Base-by-base conservation (phyloP, 2,329 filamentous ascomycete species). In the Colletotrichum graminicola region DNA sequence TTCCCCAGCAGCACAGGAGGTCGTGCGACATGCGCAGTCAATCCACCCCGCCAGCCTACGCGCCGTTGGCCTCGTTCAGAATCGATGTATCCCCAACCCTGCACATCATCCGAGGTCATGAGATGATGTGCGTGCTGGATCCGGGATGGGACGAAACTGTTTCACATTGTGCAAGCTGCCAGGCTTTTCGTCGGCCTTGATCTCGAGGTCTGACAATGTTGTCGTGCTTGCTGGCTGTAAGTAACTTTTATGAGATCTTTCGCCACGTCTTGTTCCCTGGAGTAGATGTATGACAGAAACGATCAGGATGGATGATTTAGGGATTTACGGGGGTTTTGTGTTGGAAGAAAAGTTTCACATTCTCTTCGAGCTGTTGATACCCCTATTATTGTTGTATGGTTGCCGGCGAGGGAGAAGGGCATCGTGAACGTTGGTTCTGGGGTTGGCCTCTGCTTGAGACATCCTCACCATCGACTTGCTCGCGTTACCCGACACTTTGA, bases 331-430 rank as follows among this genome's bases (percentile, higher is more conserved):
- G 70, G 62, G 66, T 71, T 71, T 66, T 66, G 29, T 66, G 72
- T 54, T 65, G 68, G 68, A 72, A 69, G 45, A 73, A 73, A 71
- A 72, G 56, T 65, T 72, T 70, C 69, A 72, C 56, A 62, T 73
- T 68, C 60, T 68, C 64, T 69, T 73, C 69, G 69, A 72, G 65
- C 72, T 73, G 69, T 73, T 73, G 72, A 73, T 72, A 73, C 72
- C 68, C 68, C 69, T 73, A 72, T 69, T 72, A n/a, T 68, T 72
- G 64, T 68, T 72, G 72, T 57, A 62, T 47, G 23, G 61, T 65
- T 61, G 56, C 47, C 54, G 63, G 39, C 47, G 12, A 47, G 1
- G 36, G 36, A 23, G n/a, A 23, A 45, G 34, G 23, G 34, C 18
- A 23, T n/a, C 23, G 8, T 23, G 41, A 56, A 34, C 14, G 21